These are phyloP conservation scores for Arachnopeziza araneosa DNA, from an alignment of 2,329 filamentous ascomycete genomes.

Conservation along the genomic window DNA sequence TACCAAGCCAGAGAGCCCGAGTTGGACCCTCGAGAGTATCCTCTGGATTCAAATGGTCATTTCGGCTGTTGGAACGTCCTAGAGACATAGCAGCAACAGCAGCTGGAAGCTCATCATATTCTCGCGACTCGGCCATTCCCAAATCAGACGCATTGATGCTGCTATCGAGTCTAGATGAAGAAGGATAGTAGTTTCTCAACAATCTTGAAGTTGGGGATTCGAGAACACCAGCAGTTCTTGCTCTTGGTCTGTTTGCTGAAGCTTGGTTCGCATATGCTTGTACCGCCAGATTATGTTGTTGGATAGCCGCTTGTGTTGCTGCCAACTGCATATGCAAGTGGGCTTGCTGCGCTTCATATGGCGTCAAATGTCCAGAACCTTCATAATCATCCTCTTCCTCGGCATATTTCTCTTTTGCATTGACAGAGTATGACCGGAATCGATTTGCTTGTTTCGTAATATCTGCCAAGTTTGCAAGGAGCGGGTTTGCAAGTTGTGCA, in stretches of 20 bases:
- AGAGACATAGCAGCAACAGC: slow-evolving; percentile 79
- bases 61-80: slow-evolving; percentile 57
- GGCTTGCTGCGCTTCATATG: slow-evolving; percentile 55
- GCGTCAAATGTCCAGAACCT: slow-evolving; percentile 37
- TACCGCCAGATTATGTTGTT: slow-evolving; percentile 87
- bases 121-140: slow-evolving; percentile 65
- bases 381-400: slow-evolving; percentile 79
- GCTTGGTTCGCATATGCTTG: slow-evolving; percentile 87
- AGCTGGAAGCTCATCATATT: slow-evolving; percentile 75
- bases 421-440: slow-evolving; percentile 96
- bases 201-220: slow-evolving; percentile 49
- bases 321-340: slow-evolving; percentile 57
- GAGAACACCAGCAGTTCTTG: slow-evolving; percentile 84
- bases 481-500: slow-evolving; percentile 67
- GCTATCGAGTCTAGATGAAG: slow-evolving; percentile 69
- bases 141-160: slow-evolving; percentile 72
- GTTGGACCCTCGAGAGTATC: slow-evolving; percentile 89
- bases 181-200: slow-evolving; percentile 68
- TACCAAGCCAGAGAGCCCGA: slow-evolving; percentile 91
- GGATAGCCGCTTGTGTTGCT: slow-evolving; percentile 65
- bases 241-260: slow-evolving; percentile 75
- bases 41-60: slow-evolving; percentile 64
- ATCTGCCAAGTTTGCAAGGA: slow-evolving; percentile 69
- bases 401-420: slow-evolving; percentile 95
- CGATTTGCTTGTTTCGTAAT: slow-evolving; percentile 75